phyloP scores from a whole-genome alignment of 495 filamentous ascomycete species.

The Lichina pygmaea region DNA sequence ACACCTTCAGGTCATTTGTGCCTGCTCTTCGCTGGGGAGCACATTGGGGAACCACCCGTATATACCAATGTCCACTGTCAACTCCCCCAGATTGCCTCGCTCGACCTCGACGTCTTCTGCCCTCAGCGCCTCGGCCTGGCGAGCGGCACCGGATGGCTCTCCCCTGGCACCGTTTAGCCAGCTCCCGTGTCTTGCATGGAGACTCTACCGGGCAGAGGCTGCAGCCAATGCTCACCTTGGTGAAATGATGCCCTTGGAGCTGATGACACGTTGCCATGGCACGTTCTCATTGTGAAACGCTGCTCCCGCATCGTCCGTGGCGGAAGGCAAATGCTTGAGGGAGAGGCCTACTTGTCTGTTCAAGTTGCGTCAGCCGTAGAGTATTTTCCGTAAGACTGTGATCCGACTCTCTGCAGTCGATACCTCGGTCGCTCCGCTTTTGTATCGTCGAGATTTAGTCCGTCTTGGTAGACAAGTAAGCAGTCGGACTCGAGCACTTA shows the following conservation, averaged over 20 bases:
- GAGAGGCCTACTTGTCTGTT: slow-evolving; percentile 57
- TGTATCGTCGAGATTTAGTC: too few relatives aligned
- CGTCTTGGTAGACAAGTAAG: too few relatives aligned
- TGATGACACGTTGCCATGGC: slow-evolving; percentile 87
- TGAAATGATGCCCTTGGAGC: slow-evolving; percentile 61
- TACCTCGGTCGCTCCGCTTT: too few relatives aligned
- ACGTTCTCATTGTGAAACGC: slow-evolving; percentile 49
- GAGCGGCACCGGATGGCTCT: slow-evolving; percentile 31
- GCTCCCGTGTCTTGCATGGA: too few relatives aligned
- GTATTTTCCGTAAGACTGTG: too few relatives aligned
- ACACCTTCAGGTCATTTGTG: too few relatives aligned
- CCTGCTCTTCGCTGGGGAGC: slow-evolving; percentile 14
- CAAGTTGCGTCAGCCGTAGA: not conserved
- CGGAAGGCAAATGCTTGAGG: slow-evolving; percentile 52
- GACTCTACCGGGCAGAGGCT: not conserved
- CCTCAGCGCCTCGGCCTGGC: slow-evolving; percentile 39
- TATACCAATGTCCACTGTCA: slow-evolving; percentile 33
- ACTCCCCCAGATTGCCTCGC: slow-evolving; percentile 36
- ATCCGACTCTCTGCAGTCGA: too few relatives aligned
- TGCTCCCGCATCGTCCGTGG: slow-evolving; percentile 11
- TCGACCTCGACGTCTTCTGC: slow-evolving; percentile 43
- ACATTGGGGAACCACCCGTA: slow-evolving; percentile 55
- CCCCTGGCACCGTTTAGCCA: slow-evolving; percentile 17
- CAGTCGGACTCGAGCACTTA: slow-evolving; percentile 16
- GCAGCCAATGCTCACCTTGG: slow-evolving; percentile 31